Conservation (phyloP, 2,329 filamentous ascomycete genomes). For the Ambrosiella cleistominuta region DNA sequence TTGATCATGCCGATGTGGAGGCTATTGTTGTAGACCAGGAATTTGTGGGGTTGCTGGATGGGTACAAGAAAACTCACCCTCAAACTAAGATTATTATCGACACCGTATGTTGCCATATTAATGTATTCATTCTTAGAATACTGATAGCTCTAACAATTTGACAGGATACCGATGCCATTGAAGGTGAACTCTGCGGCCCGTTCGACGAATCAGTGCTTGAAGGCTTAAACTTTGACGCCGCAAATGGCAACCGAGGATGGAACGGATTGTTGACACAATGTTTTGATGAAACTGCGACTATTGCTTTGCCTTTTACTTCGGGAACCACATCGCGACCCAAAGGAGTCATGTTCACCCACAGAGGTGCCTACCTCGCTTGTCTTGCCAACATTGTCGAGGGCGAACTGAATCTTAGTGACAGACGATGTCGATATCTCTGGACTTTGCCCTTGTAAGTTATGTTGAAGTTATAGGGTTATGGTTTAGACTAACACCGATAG, state of each 20-base stretch:
- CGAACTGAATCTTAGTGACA: slow-evolving; percentile 53
- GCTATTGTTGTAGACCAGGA: slow-evolving; percentile 75
- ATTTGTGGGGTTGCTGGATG: slow-evolving; percentile 51
- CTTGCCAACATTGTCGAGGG: slow-evolving; percentile 79
- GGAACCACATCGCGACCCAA: slow-evolving; percentile 86
- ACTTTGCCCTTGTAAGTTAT: slow-evolving; percentile 72
- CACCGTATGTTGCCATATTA: slow-evolving; percentile 22
- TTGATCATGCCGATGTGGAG: slow-evolving; percentile 74
- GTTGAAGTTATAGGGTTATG: background rate
- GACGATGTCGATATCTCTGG: slow-evolving; percentile 72
- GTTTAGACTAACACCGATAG: slow-evolving; percentile 18
- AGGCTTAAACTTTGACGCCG: slow-evolving; percentile 53
- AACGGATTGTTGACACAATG: slow-evolving; percentile 52
- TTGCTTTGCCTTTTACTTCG: slow-evolving; percentile 85
- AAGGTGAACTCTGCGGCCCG: slow-evolving; percentile 56
- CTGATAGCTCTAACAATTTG: background rate
- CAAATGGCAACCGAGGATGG: slow-evolving; percentile 58
- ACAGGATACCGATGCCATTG: slow-evolving; percentile 63
- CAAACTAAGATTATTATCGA: slow-evolving; percentile 61
- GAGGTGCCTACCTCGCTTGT: slow-evolving; percentile 70
- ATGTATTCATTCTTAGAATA: background rate
- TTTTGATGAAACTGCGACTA: slow-evolving; percentile 57
- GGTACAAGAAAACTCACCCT: slow-evolving; percentile 43
- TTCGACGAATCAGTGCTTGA: slow-evolving; percentile 74
- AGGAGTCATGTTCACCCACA: slow-evolving; percentile 81